Percentiles rank a stretch among this genome's conserved stretches.
Conservation (phyloP, 169 alveolate species). For the Babesia gibsoni region DNA sequence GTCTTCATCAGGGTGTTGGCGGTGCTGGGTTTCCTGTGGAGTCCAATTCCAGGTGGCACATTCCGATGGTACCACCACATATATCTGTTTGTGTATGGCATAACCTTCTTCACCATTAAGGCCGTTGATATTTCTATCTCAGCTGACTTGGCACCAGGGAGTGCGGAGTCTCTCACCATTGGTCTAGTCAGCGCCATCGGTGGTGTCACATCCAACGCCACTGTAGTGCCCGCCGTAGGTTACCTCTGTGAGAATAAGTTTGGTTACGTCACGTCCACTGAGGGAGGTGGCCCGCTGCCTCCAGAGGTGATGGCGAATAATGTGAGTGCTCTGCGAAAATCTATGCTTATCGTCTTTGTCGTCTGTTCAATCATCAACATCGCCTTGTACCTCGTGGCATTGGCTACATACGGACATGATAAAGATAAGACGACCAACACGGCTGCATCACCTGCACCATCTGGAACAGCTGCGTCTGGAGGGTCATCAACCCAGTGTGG, state of each 20-base stretch:
- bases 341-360: not conserved
- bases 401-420: no score
- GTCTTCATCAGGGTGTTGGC: conserved; percentile 72
- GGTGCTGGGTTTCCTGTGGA: conserved; percentile 67
- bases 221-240: conserved; percentile 87
- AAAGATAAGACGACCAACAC: no score
- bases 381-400: conserved; percentile 15
- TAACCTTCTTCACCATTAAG: conserved; percentile 87
- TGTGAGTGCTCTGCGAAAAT: conserved; percentile 8
- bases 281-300: not conserved
- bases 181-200: conserved; percentile 84
- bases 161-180: conserved; percentile 83
- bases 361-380: not conserved
- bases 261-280: conserved; percentile 50
- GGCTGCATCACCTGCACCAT: no score
- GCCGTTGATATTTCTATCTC: conserved; percentile 86
- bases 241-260: conserved; percentile 80
- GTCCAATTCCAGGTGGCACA: conserved; percentile 60
- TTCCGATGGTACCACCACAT: conserved; percentile 49
- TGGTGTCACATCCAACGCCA: conserved; percentile 82
- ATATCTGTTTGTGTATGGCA: conserved; percentile 77
- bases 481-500: no score
- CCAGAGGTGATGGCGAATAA: not conserved
- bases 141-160: conserved; percentile 85
- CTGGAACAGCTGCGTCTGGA: no score